A percentile compares a stretch with the other conserved stretches of the same genome.
Conservation (phyloP, 352 stramenopile species). For the Pythium insidiosum region DNA sequence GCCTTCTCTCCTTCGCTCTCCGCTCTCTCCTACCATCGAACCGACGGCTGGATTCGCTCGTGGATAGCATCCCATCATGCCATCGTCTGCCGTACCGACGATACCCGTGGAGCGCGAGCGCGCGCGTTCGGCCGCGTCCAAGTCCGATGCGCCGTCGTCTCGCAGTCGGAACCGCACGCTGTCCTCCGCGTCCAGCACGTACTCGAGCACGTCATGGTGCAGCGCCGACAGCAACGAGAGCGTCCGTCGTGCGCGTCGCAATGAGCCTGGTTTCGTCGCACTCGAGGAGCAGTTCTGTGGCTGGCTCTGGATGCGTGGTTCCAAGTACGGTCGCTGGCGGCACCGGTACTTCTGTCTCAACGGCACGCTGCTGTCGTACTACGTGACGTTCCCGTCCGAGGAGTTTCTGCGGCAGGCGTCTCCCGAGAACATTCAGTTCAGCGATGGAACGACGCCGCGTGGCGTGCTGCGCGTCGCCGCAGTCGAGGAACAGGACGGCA, state of each 20-base stretch:
- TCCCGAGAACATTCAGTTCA: conserved; percentile 31
- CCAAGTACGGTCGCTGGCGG: conserved; percentile 49
- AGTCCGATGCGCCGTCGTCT: background rate
- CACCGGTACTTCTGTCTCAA: conserved; percentile 74
- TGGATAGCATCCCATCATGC: too few relatives aligned
- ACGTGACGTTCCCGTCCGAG: conserved; percentile 60
- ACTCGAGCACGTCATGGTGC: conserved; percentile 12
- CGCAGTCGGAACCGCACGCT: conserved; percentile 2
- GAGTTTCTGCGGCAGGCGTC: conserved; percentile 58
- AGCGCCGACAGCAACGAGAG: conserved; percentile 18
- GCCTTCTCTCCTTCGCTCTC: too few relatives aligned
- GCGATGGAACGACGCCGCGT: conserved; percentile 41
- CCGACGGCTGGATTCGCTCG: too few relatives aligned
- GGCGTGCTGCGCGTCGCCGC: conserved; percentile 66
- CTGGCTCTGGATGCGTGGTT: conserved; percentile 75
- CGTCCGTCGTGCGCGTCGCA: conserved; percentile 25
- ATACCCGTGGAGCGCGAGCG: conserved; percentile 4
- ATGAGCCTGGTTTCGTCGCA: conserved; percentile 30
- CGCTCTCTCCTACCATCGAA: too few relatives aligned
- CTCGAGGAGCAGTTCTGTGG: conserved; percentile 72
- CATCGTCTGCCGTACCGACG: too few relatives aligned
- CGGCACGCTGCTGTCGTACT: conserved; percentile 59
- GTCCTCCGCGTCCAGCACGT: conserved; percentile 14
- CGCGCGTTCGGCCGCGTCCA: conserved; percentile 7
- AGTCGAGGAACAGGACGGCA: conserved; percentile 52